phyloP scores from a whole-genome alignment of 2,329 filamentous ascomycete genomes.

The Arthroderma uncinatum region DNA sequence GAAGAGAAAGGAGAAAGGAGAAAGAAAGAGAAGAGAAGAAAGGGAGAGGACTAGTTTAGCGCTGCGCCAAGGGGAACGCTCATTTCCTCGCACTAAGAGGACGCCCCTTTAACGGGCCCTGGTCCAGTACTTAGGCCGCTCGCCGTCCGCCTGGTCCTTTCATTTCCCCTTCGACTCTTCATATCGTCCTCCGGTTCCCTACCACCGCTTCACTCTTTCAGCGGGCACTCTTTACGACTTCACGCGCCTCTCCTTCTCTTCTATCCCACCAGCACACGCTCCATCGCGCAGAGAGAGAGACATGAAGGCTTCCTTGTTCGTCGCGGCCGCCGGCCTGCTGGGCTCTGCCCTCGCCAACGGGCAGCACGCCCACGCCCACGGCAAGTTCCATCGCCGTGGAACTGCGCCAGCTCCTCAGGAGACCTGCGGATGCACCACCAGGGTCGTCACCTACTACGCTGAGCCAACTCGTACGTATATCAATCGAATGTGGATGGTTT shows the following conservation, averaged over 20 bases:
- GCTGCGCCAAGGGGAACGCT: neutral
- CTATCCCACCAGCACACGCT: neutral
- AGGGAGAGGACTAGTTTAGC: neutral
- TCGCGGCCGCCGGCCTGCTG: constrained; percentile 45
- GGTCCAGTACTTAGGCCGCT: neutral
- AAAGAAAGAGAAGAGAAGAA: neutral
- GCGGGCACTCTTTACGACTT: constrained; percentile 59
- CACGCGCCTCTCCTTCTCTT: neutral
- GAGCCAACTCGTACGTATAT: constrained; percentile 47
- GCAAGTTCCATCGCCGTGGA: constrained; percentile 48
- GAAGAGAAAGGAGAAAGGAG: neutral
- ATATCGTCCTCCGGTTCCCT: constrained; percentile 8
- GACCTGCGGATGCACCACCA: constrained; percentile 60
- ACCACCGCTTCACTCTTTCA: constrained; percentile 49
- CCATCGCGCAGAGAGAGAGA: neutral
- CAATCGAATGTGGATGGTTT: neutral
- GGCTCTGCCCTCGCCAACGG: constrained; percentile 45
- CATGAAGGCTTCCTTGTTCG: constrained; percentile 65
- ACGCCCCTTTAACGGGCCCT: too few species aligned
- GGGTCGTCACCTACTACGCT: constrained; percentile 60
- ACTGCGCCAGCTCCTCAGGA: constrained; percentile 16
- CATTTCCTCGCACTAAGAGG: neutral
- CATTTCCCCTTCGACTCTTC: constrained; percentile 7
- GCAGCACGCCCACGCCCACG: constrained; percentile 45
- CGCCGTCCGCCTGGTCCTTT: neutral